Evolutionary conservation across 495 filamentous ascomycete species (phyloP).

Genomic region (Xylaria scruposa): DNA sequence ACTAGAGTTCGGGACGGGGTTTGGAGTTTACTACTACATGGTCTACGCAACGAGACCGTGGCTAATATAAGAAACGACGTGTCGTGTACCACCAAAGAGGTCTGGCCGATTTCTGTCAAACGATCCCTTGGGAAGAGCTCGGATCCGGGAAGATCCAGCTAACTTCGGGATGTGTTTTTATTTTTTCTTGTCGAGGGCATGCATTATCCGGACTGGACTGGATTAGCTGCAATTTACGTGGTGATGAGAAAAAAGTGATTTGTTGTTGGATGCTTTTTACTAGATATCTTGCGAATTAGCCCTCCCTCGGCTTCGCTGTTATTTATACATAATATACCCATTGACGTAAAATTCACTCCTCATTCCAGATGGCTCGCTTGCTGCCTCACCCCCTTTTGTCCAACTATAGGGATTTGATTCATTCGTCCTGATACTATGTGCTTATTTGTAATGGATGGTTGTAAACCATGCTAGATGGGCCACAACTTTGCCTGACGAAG

Average conservation of each 20-base stretch:
- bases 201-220: background rate
- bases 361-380: no score
- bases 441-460: background rate
- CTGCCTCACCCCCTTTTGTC: no score
- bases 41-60: background rate
- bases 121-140: background rate
- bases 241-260: conserved; percentile 13
- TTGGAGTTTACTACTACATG: background rate
- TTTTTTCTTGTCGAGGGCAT: background rate
- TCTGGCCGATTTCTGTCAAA: background rate
- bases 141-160: conserved; percentile 10
- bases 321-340: conserved; percentile 43
- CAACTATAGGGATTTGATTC: no score
- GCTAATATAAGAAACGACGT: conserved; percentile 11
- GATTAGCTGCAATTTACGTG: background rate
- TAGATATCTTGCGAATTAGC: conserved; percentile 29
- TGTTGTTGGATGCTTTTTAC: conserved; percentile 16
- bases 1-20: background rate
- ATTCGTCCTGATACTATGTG: no score
- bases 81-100: background rate
- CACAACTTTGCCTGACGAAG: background rate
- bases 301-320: conserved; percentile 32
- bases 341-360: conserved; percentile 30
- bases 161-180: background rate
- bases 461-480: background rate